Base-by-base conservation (phyloP, 2,329 filamentous ascomycete species). In the Pseudogymnoascus sp. region DNA sequence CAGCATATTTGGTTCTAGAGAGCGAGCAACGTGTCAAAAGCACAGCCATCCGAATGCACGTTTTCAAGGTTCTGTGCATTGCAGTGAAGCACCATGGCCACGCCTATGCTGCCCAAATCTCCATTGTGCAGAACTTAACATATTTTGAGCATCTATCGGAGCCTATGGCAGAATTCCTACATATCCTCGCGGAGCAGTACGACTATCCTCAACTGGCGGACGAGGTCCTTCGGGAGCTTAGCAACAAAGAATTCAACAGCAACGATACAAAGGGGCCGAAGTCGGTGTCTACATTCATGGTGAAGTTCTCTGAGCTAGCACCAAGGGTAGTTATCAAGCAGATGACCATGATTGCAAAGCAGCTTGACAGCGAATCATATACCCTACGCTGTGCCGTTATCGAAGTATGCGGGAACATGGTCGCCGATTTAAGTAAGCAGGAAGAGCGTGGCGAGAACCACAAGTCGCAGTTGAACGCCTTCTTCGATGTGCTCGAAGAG, bases 61-160 rank as follows among this genome's bases (percentile, higher is more conserved):
- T 89, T 62, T 99, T 97, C 80, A 96, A 96, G 74, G 91, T 97
- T 18, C 78, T 99, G 6, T 99, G 94, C 71, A 90, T 97, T 67
- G 92, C 95, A 35, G 86, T 99, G 63, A 99, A 99, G 77, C 92
- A 97, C 71, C 94, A 99, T 72, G 94, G 94, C 1, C 94, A 99
- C 74, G 94, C 89, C 67, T 97, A 96, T 72, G 90, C 90, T 59
- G 94, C 94, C 1, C 94, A 99, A 80, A 97, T 96, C 57, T 96
- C 92, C 50, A 96, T 99, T 69, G 92, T 97, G 60, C 94, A 99
- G 74, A 97, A 94, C 71, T 77, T 99, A 66, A 96, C 94, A 4
- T 99, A 99, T 73, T 99, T 97, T 69, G 94, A 99, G 75, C 94
- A 99, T 74, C 78, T 99, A n/a, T 93, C 94, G 0, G 94, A 99